Evolutionary conservation across 2,329 filamentous ascomycete species (phyloP), one percentile per base, ranked within the genome.

Genomic region (Thelonectria olida): DNA sequence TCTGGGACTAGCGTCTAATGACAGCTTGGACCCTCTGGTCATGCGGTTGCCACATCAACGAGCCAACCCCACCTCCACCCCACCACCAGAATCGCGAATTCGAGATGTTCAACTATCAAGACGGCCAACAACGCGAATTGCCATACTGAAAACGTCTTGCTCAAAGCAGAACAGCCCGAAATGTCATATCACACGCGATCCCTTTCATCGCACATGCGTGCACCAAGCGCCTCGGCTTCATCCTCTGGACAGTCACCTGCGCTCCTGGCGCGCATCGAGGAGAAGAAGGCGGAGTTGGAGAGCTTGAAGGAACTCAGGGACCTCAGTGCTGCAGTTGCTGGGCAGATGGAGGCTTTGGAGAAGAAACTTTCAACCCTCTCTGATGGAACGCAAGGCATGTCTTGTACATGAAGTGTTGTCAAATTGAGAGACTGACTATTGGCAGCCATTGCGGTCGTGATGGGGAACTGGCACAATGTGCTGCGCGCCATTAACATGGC

Each of bases 401-500:
- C 39, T n/a, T 7, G 4, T 2, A 13, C 10, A 8, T 6, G 39
- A 6, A 36, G 13, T 8, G 2, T 9, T 19, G 20, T 7, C 13
- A 9, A 15, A 27, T 13, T n/a, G 2, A n/a, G 27, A 15, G 10
- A 50, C 70, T 75, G 42, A 78, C 63, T n/a, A 61, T 56, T 52
- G 36, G 67, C 64, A 93, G 92, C 91, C 62, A 92, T 96, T 71
- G 92, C 92, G 38, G 86, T 90, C n/a, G 92, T 96, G 20, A 82
- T 96, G 74, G 87, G 90, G 54, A 96, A 96, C 75, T 96, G 92
- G 92, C 90, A 94, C 76, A 94, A 92, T 70, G 92, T 96, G 66
- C 83, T 96, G 62, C 85, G 90, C 66, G 92, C 92, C 41, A 94
- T 96, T 72, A 91, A 91, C 73, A 94, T 96, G 91, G 92, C 92